Conservation (phyloP, 1,284 basidiomycete species). For the Tremellales sp. region DNA sequence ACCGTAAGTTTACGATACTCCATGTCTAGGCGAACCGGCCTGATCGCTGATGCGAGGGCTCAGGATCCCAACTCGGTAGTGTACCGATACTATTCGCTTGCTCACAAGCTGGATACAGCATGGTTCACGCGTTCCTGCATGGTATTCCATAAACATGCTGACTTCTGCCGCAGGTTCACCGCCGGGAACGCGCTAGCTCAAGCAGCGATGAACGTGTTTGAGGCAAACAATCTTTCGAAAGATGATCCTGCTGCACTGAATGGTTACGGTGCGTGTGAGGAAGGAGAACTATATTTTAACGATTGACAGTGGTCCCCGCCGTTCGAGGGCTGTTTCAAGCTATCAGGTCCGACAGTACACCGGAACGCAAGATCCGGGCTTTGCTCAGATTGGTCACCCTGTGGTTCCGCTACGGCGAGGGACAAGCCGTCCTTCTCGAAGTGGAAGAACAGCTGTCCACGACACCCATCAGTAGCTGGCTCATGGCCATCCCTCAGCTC, state of each 20-base stretch:
- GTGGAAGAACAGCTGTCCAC: slow-evolving; percentile 29
- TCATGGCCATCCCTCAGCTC: slow-evolving; percentile 42
- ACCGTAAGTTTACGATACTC: slow-evolving; percentile 16
- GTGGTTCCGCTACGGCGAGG: slow-evolving; percentile 97
- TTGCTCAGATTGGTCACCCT: slow-evolving; percentile 86
- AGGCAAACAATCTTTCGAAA: slow-evolving; percentile 20
- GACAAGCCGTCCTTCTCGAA: slow-evolving; percentile 65
- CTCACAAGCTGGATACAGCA: slow-evolving; percentile 30
- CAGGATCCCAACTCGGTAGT: slow-evolving; percentile 35
- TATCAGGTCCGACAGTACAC: slow-evolving; percentile 27
- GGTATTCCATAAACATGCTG: not conserved
- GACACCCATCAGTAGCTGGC: slow-evolving; percentile 32
- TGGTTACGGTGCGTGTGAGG: slow-evolving; percentile 30
- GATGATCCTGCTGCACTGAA: slow-evolving; percentile 24
- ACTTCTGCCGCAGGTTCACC: slow-evolving; percentile 21
- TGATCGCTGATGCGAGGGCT: not conserved
- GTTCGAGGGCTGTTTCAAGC: slow-evolving; percentile 39
- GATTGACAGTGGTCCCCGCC: slow-evolving; percentile 33
- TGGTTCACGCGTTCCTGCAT: slow-evolving; percentile 27
- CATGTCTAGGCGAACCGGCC: not conserved
- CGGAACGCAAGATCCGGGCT: slow-evolving; percentile 57
- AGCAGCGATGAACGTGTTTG: slow-evolving; percentile 34
- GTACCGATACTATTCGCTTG: slow-evolving; percentile 29
- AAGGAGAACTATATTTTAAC: slow-evolving; percentile 2
- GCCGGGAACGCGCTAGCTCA: slow-evolving; percentile 30